phyloP scores from a whole-genome alignment of 148 eudicot species.

The Vaccinium macrocarpon region DNA sequence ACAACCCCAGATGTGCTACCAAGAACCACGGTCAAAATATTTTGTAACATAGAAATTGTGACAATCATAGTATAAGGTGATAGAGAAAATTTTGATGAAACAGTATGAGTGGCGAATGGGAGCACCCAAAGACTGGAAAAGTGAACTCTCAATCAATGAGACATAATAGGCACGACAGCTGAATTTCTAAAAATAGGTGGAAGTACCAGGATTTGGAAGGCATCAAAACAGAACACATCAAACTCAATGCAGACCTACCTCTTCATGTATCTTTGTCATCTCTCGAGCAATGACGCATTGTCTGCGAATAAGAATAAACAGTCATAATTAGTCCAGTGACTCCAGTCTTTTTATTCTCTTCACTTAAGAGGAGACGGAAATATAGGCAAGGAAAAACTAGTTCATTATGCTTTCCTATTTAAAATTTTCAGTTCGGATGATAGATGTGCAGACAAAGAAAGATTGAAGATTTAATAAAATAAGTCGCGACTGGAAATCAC shows the following conservation, averaged over 20 bases:
- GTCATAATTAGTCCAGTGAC: slow-evolving; percentile 5
- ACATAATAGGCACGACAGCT: slow-evolving; percentile 4
- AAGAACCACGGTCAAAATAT: not conserved
- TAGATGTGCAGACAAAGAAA: not conserved
- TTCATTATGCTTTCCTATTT: not conserved
- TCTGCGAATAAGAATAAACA: slow-evolving; percentile 42
- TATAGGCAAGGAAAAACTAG: not conserved
- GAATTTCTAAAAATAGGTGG: not conserved
- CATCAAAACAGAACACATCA: not conserved
- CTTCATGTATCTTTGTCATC: slow-evolving; percentile 94
- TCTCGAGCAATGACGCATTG: slow-evolving; percentile 94
- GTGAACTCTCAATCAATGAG: not conserved
- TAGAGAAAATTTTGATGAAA: not conserved
- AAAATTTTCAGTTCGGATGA: not conserved
- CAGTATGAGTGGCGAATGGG: not conserved
- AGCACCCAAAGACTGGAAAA: not conserved
- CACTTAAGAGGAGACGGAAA: not conserved
- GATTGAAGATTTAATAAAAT: not conserved
- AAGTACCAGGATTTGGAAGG: not conserved
- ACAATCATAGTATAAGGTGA: not conserved
- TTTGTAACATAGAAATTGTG: not conserved
- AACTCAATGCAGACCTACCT: slow-evolving; percentile 44
- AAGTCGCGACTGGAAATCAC: not conserved
- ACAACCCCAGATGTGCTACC: not conserved
- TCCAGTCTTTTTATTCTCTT: not conserved